phyloP scores from a whole-genome alignment of 148 eudicot species.

The Rhododendron ferrugineum region DNA sequence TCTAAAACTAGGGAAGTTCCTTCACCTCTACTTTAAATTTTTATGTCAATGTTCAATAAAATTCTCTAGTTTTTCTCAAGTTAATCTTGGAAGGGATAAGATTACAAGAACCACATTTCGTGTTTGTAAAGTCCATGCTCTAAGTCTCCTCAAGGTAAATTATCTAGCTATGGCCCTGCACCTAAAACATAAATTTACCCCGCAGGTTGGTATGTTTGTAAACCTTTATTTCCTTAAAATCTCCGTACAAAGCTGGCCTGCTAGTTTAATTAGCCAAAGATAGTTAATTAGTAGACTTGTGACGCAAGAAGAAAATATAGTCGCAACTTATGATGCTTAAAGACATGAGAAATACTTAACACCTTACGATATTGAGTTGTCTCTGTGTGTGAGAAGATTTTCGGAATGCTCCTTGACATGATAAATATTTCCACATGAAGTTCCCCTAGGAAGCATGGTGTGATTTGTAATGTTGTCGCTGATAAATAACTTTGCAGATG shows the following conservation, averaged over 20 bases:
- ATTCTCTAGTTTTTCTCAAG: neutral
- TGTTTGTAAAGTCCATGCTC: neutral
- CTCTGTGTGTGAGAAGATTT: neutral
- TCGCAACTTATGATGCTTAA: neutral
- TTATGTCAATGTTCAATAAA: neutral
- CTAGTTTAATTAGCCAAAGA: neutral
- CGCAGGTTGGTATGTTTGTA: neutral
- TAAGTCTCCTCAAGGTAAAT: neutral
- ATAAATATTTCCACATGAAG: neutral
- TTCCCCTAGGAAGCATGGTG: neutral
- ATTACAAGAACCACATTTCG: neutral
- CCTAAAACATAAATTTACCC: neutral
- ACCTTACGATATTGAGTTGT: neutral
- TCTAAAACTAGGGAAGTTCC: neutral
- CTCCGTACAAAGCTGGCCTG: neutral
- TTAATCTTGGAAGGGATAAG: neutral
- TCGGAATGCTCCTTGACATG: neutral
- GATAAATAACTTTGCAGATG: slow-evolving; percentile 42
- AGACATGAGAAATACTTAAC: neutral
- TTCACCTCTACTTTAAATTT: neutral
- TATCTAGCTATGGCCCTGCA: neutral
- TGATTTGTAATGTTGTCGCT: neutral
- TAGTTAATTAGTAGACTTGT: neutral
- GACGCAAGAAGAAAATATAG: neutral
- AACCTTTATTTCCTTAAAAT: neutral